These are phyloP conservation scores for Botrytis porri DNA, from an alignment of 2,329 filamentous ascomycete species.

Conservation along the genomic window DNA sequence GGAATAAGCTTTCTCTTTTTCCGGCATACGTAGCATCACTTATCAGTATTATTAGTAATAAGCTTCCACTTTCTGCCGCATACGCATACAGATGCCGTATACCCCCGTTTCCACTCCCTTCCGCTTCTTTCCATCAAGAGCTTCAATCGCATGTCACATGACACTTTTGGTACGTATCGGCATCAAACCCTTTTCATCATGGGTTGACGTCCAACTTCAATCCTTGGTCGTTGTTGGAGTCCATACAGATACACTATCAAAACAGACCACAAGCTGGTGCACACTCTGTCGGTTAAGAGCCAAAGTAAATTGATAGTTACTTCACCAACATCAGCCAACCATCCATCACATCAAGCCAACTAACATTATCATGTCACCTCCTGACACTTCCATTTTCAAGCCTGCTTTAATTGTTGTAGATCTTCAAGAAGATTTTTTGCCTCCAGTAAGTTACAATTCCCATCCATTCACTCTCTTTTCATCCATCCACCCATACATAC, in stretches of 20 bases:
- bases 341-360: not conserved
- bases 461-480: not conserved
- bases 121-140: not conserved
- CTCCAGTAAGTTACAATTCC: slow-evolving; percentile 61
- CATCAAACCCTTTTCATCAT: not conserved
- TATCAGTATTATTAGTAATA: no score
- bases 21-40: no score
- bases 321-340: not conserved
- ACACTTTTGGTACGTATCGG: not conserved
- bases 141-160: not conserved
- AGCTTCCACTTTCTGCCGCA: not conserved
- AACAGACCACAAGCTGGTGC: slow-evolving; percentile 7
- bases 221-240: not conserved
- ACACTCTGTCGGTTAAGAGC: not conserved
- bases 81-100: no score
- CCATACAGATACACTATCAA: not conserved
- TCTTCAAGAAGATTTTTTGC: slow-evolving; percentile 93
- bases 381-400: slow-evolving; percentile 37
- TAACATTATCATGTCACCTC: slow-evolving; percentile 7
- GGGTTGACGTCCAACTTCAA: not conserved
- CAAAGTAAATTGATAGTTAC: no score
- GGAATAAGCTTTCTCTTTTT: not conserved
- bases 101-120: not conserved
- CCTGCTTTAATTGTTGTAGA: slow-evolving; percentile 75
- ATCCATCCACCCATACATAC: not conserved